Evolutionary conservation across 1,139 yeast species (phyloP), one percentile per base, ranked within the genome.

Genomic region (Candida sojae): DNA sequence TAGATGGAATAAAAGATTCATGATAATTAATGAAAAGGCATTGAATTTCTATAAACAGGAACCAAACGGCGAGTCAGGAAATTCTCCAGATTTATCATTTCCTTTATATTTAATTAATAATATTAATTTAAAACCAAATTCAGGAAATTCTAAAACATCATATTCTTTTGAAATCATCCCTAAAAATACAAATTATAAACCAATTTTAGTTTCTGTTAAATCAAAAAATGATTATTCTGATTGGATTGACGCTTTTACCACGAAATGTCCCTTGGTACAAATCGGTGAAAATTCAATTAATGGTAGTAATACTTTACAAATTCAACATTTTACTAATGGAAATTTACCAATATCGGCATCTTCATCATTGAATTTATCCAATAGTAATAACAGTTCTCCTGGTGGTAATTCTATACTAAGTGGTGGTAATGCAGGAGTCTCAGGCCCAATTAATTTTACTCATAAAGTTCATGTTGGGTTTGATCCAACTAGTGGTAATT

Each of bases 171-270:
- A 92, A 65, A 79, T 92, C 47, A 79, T 87, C 44, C 88, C 93
- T 50, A 75, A 70, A 54, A 75, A 71, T 48, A 41, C 25, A n/a
- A 75, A 58, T 42, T 78, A 77, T 55, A 86, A 86, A 62, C 80
- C 96, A 4, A 77, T 91, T 34, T 82, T 82, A 57, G 83, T 92
- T 42, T 81, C 92, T 1, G 80, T 93, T 54, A 91, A 89, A 64
- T 75, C 86, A 30, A 90, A 89, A 60, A 80, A 83, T 51, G 98
- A 92, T 54, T 77, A 89, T 55, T 83, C 88, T 64, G 86, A 88
- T 53, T 92, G 99, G 99, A 79, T 92, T 53, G 97, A 93, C 66
- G 87, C 90, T 12, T 88, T 92, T 55, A 84, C 90, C 56, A 82
- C 93, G 13, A 89, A 89, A 63, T 88, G 96, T 58, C 97, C 97